Evolutionary conservation across 768 basidiomycete species (phyloP), one percentile per base, ranked within the genome.

Genomic region (Tulasnella calospora): DNA sequence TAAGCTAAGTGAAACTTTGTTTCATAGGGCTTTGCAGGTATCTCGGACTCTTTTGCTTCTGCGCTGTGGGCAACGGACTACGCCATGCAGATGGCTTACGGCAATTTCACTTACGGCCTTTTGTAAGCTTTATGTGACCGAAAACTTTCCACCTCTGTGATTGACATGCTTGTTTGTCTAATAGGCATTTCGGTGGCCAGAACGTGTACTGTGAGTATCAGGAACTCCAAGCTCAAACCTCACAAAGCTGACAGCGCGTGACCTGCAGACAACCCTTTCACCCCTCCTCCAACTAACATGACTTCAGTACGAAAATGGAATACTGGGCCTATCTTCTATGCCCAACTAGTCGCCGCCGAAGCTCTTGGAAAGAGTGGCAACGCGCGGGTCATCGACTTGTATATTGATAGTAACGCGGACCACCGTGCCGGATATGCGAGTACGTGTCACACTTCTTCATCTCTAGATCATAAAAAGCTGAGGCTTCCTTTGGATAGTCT

Each of bases 51-150:
- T 44, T 89, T 89, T 77, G 88, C 86, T 4, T 86, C 86, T 3
- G 85, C 87, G n/a, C 83, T 89, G 38, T 90, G 89, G 89, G 88
- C 82, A 44, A 81, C 87, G 44, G 88, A 89, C 81, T 88, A 86
- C 81, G 86, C 86, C 1, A 79, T 90, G 69, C 86, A 87, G 81
- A 85, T 89, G 86, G 88, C 87, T n/a, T 85, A 84, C 55, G 83
- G 82, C 73, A 89, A 88, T 82, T 88, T 89, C 81, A 86, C 86
- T 7, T 82, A 84, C 36, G 75, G 46, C 13, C 35, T 76, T 30
- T 38, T 61, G 36, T 70, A 38, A 67, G 75, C 38, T 3, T 27
- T 27, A 51, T 23, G 3, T 41, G 38, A 5, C 17, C 15, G 8
- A 35, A 86, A 86, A 3, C 79, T 89, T 44, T 86, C 87, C 80